Percentiles rank a stretch among this genome's conserved stretches.
These are phyloP conservation scores for Aspergillus pseudotamarii DNA, from an alignment of 2,329 filamentous ascomycete species.

Conservation along the genomic window DNA sequence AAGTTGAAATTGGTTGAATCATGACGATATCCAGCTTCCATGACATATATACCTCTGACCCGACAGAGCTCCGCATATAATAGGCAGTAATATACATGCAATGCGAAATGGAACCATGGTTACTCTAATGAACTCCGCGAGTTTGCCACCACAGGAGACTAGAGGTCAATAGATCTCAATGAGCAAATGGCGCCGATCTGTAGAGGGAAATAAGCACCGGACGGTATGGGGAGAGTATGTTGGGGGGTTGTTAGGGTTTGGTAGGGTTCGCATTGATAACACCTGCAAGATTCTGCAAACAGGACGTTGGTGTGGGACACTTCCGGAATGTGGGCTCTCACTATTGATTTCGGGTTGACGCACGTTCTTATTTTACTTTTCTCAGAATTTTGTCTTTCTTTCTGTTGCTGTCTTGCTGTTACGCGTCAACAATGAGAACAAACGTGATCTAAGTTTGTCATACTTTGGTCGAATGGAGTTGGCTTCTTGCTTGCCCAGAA, in stretches of 20 bases:
- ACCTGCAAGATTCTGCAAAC: constrained; percentile 1
- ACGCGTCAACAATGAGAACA: background rate
- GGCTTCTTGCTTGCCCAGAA: background rate
- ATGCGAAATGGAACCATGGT: background rate
- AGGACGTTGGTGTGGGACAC: background rate
- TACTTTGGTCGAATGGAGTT: background rate
- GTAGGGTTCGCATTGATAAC: background rate
- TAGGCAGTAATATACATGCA: background rate
- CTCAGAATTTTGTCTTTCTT: constrained; percentile 3
- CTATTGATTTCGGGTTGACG: constrained; percentile 10
- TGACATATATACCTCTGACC: background rate
- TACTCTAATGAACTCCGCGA: background rate
- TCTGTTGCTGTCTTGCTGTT: background rate
- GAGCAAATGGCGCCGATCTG: constrained; percentile 11
- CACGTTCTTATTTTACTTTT: background rate
- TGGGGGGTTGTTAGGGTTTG: background rate
- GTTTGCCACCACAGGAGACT: constrained; percentile 19
- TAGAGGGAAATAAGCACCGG: background rate
- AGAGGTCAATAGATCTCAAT: constrained; percentile 14
- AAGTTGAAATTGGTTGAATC: background rate
- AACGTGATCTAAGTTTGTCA: background rate
- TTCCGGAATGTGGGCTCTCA: background rate
- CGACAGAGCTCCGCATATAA: background rate
- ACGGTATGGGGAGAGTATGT: constrained; percentile 6
- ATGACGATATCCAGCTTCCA: background rate